Evolutionary conservation across 164 flowering plant species (phyloP).

Genomic region (Stephania japonica): DNA sequence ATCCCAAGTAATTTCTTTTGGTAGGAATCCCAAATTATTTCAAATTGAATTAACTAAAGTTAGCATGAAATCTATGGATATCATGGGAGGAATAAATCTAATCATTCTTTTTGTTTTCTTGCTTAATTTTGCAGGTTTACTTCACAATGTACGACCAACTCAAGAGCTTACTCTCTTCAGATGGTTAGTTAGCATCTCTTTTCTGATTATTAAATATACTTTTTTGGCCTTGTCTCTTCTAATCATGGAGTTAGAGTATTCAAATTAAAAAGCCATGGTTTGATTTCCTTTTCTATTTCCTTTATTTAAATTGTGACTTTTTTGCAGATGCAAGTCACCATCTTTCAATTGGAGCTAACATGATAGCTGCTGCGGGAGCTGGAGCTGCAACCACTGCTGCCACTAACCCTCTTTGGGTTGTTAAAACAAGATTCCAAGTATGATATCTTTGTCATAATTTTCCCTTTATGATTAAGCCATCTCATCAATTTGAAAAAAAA

Average conservation of each 20-base stretch:
- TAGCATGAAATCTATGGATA: neutral
- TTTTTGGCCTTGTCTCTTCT: neutral
- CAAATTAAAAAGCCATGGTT: neutral
- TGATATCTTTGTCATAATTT: slow-evolving; percentile 9
- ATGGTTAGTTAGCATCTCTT: slow-evolving; percentile 48
- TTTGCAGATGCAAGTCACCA: slow-evolving; percentile 55
- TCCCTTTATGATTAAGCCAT: neutral
- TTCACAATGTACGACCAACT: slow-evolving; percentile 88
- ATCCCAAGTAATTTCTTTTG: neutral
- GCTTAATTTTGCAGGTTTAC: slow-evolving; percentile 68
- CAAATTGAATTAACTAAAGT: neutral
- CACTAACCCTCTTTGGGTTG: slow-evolving; percentile 99
- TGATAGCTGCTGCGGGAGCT: slow-evolving; percentile 94
- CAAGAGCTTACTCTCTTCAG: slow-evolving; percentile 54
- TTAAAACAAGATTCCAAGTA: slow-evolving; percentile 95
- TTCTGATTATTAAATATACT: neutral
- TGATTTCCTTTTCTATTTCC: neutral
- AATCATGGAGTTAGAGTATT: neutral
- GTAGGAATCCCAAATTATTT: no score
- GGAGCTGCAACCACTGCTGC: slow-evolving; percentile 87
- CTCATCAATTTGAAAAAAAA: neutral
- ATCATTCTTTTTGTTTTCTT: neutral
- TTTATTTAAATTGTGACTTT: slow-evolving; percentile 3
- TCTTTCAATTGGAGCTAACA: slow-evolving; percentile 78
- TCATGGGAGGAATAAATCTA: neutral